phyloP scores from a whole-genome alignment of 2,329 filamentous ascomycete genomes.

The Aspergillus fumigatus region DNA sequence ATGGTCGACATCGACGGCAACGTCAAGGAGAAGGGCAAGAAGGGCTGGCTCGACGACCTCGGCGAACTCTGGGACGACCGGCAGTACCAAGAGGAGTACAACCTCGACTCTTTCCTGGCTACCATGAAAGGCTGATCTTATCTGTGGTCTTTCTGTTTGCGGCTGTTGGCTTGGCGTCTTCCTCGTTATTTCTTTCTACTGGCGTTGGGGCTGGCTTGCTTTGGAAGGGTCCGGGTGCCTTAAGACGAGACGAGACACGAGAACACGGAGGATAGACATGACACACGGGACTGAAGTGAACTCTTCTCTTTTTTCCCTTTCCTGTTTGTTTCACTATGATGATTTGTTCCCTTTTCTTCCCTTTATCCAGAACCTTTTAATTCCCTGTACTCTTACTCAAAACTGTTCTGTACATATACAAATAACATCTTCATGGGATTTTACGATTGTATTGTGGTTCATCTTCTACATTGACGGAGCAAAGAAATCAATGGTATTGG shows the following conservation, averaged over 20 bases:
- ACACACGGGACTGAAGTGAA: neutral
- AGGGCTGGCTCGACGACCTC: conserved; percentile 90
- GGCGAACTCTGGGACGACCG: conserved; percentile 96
- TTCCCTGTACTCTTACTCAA: neutral
- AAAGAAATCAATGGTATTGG: neutral
- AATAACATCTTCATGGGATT: neutral
- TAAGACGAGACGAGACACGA: neutral
- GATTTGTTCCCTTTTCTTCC: neutral
- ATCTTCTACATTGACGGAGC: neutral
- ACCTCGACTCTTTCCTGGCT: conserved; percentile 90
- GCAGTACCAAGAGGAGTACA: conserved; percentile 97
- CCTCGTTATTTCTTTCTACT: neutral
- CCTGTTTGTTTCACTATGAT: neutral
- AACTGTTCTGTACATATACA: neutral
- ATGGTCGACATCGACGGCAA: conserved; percentile 94
- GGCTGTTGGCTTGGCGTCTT: neutral
- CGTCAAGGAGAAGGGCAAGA: conserved; percentile 90
- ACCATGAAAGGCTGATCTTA: conserved; percentile 65
- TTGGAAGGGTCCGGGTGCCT: neutral
- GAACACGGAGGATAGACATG: conserved; percentile 5
- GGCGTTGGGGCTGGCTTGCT: neutral
- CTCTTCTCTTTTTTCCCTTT: neutral
- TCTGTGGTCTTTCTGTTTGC: no score
- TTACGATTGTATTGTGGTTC: neutral
- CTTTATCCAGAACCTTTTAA: neutral